Evolutionary conservation across 2,329 filamentous ascomycete species (phyloP).

Genomic region (Neoascochyta sp.): DNA sequence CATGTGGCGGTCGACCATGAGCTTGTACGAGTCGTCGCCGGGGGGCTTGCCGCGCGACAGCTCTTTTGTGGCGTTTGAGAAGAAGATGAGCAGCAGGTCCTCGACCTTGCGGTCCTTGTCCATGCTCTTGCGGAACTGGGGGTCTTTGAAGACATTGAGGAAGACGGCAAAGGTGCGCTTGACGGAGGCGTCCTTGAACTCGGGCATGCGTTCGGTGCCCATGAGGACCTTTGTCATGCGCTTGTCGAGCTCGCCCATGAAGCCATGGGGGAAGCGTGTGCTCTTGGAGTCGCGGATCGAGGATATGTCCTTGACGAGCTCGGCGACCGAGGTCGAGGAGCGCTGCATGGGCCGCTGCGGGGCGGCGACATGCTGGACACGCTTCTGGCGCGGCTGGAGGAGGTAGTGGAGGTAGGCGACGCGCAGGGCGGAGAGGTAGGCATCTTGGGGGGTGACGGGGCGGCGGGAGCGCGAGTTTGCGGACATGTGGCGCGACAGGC

Average conservation of each 20-base stretch:
- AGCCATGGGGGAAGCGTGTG: conserved; percentile 67
- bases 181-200: conserved; percentile 84
- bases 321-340: conserved; percentile 68
- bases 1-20: conserved; percentile 88
- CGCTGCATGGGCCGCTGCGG: conserved; percentile 62
- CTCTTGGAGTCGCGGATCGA: conserved; percentile 64
- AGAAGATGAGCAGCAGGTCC: conserved; percentile 92
- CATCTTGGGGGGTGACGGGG: conserved; percentile 62
- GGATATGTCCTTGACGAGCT: conserved; percentile 84
- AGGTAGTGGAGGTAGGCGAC: conserved; percentile 90
- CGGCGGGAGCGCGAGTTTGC: conserved; percentile 33
- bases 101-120: conserved; percentile 93
- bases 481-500: conserved; percentile 38
- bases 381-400: conserved; percentile 82
- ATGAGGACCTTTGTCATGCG: conserved; percentile 76
- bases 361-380: conserved; percentile 74
- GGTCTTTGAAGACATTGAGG: conserved; percentile 87
- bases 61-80: conserved; percentile 88
- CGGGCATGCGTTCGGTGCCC: conserved; percentile 77
- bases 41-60: conserved; percentile 71
- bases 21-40: conserved; percentile 85
- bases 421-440: conserved; percentile 85
- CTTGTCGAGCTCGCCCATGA: conserved; percentile 69
- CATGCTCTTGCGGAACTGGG: conserved; percentile 81
- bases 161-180: conserved; percentile 94